Conservation (phyloP, 2,329 filamentous ascomycete species). For the Shiraia sp. region DNA sequence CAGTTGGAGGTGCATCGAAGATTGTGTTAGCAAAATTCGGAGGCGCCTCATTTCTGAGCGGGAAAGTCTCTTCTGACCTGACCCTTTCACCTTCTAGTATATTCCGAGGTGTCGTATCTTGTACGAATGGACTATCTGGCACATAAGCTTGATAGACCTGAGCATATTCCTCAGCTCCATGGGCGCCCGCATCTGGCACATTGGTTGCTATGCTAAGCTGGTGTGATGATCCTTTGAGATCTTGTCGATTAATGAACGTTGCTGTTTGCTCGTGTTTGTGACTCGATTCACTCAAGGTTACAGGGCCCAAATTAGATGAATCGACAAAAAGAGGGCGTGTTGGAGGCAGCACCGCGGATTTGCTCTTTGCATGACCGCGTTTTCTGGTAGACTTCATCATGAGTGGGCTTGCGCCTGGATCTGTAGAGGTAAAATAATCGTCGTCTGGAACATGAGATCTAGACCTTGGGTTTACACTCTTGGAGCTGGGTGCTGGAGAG, state of each 20-base stretch:
- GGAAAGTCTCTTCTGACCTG: constrained; percentile 6
- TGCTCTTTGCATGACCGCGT: constrained; percentile 30
- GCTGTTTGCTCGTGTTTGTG: constrained; percentile 1
- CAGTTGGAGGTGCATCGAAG: constrained; percentile 16
- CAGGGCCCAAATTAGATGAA: not conserved
- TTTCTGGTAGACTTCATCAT: constrained; percentile 23
- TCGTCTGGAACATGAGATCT: constrained; percentile 12
- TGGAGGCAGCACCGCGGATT: constrained; percentile 26
- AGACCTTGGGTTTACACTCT: constrained; percentile 10
- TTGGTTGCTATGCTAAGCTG: constrained; percentile 21
- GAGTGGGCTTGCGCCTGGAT: constrained; percentile 20
- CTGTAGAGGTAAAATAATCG: constrained; percentile 36
- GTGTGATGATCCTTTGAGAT: constrained; percentile 13
- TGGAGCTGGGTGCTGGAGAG: constrained; percentile 49
- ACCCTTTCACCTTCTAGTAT: constrained; percentile 7
- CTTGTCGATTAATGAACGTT: constrained; percentile 3
- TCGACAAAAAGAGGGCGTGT: constrained; percentile 19
- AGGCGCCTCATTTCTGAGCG: constrained; percentile 11
- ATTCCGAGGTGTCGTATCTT: not conserved
- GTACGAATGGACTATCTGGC: constrained; percentile 27
- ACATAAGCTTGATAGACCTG: constrained; percentile 37
- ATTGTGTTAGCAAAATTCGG: constrained; percentile 29
- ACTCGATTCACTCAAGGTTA: not conserved
- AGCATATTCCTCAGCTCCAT: constrained; percentile 24
- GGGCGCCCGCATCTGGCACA: constrained; percentile 22